These are phyloP conservation scores for Crucibulum laeve DNA, from an alignment of 768 basidiomycete genomes.

Conservation along the genomic window DNA sequence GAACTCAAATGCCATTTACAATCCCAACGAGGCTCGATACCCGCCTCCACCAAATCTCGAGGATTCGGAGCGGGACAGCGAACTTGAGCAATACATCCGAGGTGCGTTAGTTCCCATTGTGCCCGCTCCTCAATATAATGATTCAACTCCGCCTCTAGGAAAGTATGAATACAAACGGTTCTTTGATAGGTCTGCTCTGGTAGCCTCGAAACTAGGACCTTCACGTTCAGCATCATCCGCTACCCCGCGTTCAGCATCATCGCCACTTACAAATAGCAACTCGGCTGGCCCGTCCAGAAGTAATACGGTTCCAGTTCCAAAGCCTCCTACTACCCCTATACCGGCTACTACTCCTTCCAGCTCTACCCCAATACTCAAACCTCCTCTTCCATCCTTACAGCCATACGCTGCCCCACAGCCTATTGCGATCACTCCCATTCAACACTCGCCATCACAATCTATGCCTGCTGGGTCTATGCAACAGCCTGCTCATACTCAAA, in stretches of 20 bases:
- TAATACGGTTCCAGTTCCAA: constrained; percentile 5
- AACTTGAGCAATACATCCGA: constrained; percentile 88
- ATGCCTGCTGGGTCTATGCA: constrained; percentile 14
- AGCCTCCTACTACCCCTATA: too few relatives aligned
- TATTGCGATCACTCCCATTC: constrained; percentile 8
- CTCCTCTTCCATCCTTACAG: constrained; percentile 6
- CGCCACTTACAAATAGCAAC: constrained; percentile 4
- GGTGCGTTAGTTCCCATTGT: constrained; percentile 41
- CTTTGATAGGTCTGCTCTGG: constrained; percentile 42
- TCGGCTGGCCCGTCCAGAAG: constrained; percentile 3
- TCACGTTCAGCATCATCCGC: constrained; percentile 32
- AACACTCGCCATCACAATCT: constrained; percentile 20
- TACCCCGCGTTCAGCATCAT: constrained; percentile 15
- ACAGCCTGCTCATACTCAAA: constrained; percentile 15
- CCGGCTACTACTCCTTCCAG: too few relatives aligned
- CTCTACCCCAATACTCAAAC: too few relatives aligned
- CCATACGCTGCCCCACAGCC: constrained; percentile 11
- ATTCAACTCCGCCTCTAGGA: constrained; percentile 31
- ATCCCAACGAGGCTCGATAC: constrained; percentile 77
- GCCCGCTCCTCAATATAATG: neutral
- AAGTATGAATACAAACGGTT: constrained; percentile 81
- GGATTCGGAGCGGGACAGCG: constrained; percentile 79
- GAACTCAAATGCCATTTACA: constrained; percentile 75
- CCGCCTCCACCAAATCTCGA: constrained; percentile 81
- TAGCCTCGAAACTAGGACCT: constrained; percentile 41